Base-by-base conservation (phyloP, 176 grass and related monocot genomes). In the Oryza coarctata region DNA sequence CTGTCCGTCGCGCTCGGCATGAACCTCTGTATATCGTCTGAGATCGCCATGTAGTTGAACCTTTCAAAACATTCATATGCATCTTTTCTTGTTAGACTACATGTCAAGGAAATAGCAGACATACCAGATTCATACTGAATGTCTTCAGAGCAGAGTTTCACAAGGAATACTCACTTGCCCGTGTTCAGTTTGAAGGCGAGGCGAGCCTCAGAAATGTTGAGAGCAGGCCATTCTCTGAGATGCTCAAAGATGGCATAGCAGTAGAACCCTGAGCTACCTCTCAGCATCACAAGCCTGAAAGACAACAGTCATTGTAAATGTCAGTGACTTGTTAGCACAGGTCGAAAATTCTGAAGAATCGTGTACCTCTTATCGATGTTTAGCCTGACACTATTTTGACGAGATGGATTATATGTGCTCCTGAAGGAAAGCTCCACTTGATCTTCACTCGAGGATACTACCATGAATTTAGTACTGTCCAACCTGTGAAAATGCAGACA, bases 361-460 rank as follows among this genome's bases (percentile, higher is more conserved):
- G 8, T 0, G 47, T 36, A 93, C 94, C 94, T 94, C 49, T 87
- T 94, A 71, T 94, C 94, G 18, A 89, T 34, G 66, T 81, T 84
- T 7, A 97, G 85, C 1, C 31, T 45, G 31, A 80, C 74, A 31
- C 67, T 68, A 5, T 86, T 45, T 38, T 28, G 68, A 12, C 25
- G 22, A 6, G 91, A 91, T 5, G 87, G 39, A 83, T 87, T 17
- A 75, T 92, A 94, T 8, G 76, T 79, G 36, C 88, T 97, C 34
- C 8, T 81, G 84, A 97, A 97, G n/a, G 94, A 97, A 28, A 97
- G 78, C 70, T 97, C 94, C 44, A 91, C 89, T 3, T 91, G 84
- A 4, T 86, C 70, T 70, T 78, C 74, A 25, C n/a, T 89, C 17
- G 88, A 70, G 2, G 74, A n/a, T 25, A 94, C 78, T 7, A 83